Base-by-base conservation (phyloP, 2,329 filamentous ascomycete genomes). In the Verticillium nubilum region DNA sequence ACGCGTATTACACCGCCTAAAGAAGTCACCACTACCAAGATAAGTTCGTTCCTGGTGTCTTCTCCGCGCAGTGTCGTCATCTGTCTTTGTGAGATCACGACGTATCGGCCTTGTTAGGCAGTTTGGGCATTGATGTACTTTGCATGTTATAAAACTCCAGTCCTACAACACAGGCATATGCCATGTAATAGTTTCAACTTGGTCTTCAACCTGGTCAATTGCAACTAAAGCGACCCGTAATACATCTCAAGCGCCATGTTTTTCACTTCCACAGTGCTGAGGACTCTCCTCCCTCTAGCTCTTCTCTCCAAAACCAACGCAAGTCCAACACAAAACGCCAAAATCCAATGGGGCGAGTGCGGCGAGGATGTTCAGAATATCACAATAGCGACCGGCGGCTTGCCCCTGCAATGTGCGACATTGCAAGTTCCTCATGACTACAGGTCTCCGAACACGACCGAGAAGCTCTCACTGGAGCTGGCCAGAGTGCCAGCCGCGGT, bases 401-500 rank as follows among this genome's bases (percentile, higher is more conserved):
- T 52, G 28, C 61, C 61, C 10, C 47, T 63, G n/a, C 55, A 64
- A 33, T 66, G 65, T 47, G 63, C 54, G 5, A 58, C 59, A 17
- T 26, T 63, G 12, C 10, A n/a, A 5, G 65, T 66, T 2, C 65
- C 65, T 12, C 56, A 62, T 17, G 63, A 66, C 42, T 66, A 66
- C 42, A 65, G 61, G 0, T 33, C 55, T 13, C 29, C 42, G 2
- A 53, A 56, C 19, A 60, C 55, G 28, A 37, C 63, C 1, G 42
- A 50, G 28, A 65, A 60, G 7, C 35, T 63, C 12, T 25, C 56
- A 1, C 60, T 67, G 15, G 54, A 62, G n/a, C 12, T 67, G 35
- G 52, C 59, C n/a, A 58, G 57, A n/a, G 33, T 61, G 26, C 50
- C 54, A 1, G 63, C 65, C 0, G 52, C 57, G 3, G 62, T 64